A percentile compares a stretch with the other conserved stretches of the same genome.
Conservation (phyloP, 192 early-diverging fungal species). For the Linnemannia zychae region DNA sequence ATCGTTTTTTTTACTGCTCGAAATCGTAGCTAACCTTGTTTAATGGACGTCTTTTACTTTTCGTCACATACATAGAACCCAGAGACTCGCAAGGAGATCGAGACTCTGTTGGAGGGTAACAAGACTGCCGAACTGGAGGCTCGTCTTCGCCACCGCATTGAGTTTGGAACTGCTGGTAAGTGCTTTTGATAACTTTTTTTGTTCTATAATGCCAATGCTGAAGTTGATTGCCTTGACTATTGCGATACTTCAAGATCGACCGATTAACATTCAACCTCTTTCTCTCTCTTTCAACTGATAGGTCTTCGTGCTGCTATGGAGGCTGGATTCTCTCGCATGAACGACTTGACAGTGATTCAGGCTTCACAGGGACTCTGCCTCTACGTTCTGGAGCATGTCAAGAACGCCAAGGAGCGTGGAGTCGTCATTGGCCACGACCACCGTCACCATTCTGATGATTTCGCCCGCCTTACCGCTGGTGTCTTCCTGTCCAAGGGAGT, state of each 20-base stretch:
- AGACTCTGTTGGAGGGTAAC: conserved; percentile 59
- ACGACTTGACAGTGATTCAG: conserved; percentile 93
- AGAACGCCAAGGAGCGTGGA: conserved; percentile 73
- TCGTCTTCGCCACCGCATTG: conserved; percentile 73
- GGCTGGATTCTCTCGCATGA: conserved; percentile 94
- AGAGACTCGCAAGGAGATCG: conserved; percentile 72
- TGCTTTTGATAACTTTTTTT: neutral
- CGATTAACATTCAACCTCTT: neutral
- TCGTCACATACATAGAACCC: conserved; percentile 61
- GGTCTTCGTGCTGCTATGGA: conserved; percentile 94
- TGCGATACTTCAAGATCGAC: neutral
- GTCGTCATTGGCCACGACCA: conserved; percentile 96
- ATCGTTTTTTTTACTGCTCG: too few relatives aligned
- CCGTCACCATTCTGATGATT: conserved; percentile 86
- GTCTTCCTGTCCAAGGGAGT: conserved; percentile 85
- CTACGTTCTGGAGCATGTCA: conserved; percentile 73
- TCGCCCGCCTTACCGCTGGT: conserved; percentile 87
- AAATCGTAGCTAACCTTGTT: conserved; percentile 10
- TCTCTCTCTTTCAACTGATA: conserved; percentile 11
- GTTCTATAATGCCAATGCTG: neutral
- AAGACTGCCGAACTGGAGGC: conserved; percentile 65
- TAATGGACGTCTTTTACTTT: neutral
- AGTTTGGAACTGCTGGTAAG: conserved; percentile 89
- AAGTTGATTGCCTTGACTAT: neutral
- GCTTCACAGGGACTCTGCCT: conserved; percentile 88